phyloP scores from a whole-genome alignment of 192 early-diverging fungal species.

The Geranomyces variabilis region DNA sequence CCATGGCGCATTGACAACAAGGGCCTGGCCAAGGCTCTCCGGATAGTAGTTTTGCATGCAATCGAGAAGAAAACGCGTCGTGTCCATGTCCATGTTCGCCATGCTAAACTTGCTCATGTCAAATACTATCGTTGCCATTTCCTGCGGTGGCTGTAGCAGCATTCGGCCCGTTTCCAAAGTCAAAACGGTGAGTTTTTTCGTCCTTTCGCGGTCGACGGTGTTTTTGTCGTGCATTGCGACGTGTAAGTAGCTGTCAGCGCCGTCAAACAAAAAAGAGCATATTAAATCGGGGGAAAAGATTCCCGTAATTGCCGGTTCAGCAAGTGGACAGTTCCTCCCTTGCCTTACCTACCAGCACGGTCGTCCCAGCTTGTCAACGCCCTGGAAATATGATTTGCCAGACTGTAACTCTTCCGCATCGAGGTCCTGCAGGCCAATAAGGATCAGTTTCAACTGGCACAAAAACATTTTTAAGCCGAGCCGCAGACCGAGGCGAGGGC shows the following conservation, averaged over 20 bases:
- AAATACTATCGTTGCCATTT: slow-evolving; percentile 70
- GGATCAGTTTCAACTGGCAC: too few species aligned
- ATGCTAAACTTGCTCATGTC: slow-evolving; percentile 79
- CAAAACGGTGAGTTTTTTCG: slow-evolving; percentile 38
- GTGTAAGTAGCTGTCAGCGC: slow-evolving; percentile 38
- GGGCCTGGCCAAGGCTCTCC: slow-evolving; percentile 77
- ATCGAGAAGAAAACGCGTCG: slow-evolving; percentile 75
- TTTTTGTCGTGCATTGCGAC: slow-evolving; percentile 58
- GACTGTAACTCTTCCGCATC: slow-evolving; percentile 50
- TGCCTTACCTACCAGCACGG: slow-evolving; percentile 51
- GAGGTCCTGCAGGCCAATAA: too few species aligned
- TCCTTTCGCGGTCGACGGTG: slow-evolving; percentile 21
- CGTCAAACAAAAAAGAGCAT: background rate
- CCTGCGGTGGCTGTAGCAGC: slow-evolving; percentile 52
- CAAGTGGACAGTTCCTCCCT: background rate
- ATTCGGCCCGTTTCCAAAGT: slow-evolving; percentile 63
- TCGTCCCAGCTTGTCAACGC: slow-evolving; percentile 56
- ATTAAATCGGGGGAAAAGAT: background rate
- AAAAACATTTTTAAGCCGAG: too few species aligned
- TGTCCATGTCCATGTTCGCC: slow-evolving; percentile 75
- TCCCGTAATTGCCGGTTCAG: background rate
- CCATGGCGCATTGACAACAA: slow-evolving; percentile 89
- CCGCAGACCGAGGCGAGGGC: too few species aligned
- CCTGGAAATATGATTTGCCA: slow-evolving; percentile 59
- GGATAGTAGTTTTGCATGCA: slow-evolving; percentile 91